Percentiles rank a stretch among this genome's conserved stretches.
phyloP scores from a whole-genome alignment of 805 yeast species.

The Starmerella roubikii region DNA sequence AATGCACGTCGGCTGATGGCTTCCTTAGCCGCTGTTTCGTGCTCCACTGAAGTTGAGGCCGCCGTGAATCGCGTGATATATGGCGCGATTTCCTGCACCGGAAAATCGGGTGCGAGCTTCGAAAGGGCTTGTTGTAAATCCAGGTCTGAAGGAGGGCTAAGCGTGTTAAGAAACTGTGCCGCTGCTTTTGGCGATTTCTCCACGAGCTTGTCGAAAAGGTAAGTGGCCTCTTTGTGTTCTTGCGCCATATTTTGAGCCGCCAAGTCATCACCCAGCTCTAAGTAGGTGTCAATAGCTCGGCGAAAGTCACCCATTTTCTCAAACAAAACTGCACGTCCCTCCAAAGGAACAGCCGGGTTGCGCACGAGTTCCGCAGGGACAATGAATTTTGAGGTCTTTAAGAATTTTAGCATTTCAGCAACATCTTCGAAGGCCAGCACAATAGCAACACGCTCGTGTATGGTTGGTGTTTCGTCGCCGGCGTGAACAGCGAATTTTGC shows the following conservation, averaged over 20 bases:
- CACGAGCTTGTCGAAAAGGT: slow-evolving; percentile 10
- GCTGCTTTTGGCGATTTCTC: not conserved
- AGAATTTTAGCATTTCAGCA: not conserved
- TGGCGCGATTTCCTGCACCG: not conserved
- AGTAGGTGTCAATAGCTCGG: slow-evolving; percentile 48
- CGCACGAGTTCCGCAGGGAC: slow-evolving; percentile 2
- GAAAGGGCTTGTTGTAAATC: not conserved
- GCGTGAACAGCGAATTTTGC: slow-evolving; percentile 3
- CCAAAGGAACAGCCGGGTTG: slow-evolving; percentile 1
- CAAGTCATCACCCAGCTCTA: slow-evolving; percentile 40
- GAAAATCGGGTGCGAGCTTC: not conserved
- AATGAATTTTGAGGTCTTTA: not conserved
- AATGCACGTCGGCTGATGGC: slow-evolving; percentile 10
- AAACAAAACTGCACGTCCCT: slow-evolving; percentile 43
- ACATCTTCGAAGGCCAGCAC: not conserved
- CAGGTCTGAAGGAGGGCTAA: not conserved
- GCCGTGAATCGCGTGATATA: slow-evolving; percentile 3
- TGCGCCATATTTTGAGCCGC: slow-evolving; percentile 52
- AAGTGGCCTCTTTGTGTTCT: slow-evolving; percentile 22
- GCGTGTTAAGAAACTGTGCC: slow-evolving; percentile 2
- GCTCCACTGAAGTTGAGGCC: not conserved
- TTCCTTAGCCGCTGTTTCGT: not conserved
- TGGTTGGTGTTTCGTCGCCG: slow-evolving; percentile 1
- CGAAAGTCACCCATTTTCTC: slow-evolving; percentile 47
- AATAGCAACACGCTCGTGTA: slow-evolving; percentile 11